These are phyloP conservation scores for Porcisia hertigi DNA, from an alignment of 208 protist genomes.

Conservation along the genomic window DNA sequence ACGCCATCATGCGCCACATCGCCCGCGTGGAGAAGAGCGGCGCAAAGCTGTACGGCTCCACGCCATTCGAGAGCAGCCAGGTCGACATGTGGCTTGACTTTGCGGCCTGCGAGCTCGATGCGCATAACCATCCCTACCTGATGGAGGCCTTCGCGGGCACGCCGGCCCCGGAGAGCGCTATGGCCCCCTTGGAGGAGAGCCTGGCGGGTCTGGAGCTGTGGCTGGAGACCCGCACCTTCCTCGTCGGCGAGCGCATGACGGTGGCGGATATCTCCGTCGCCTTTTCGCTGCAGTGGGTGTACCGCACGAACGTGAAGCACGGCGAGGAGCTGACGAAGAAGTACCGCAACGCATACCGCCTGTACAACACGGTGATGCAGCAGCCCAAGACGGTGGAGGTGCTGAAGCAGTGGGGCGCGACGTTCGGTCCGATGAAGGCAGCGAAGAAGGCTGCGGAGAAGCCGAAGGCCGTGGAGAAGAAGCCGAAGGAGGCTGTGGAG, in stretches of 20 bases:
- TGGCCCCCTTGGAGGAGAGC: conserved; percentile 41
- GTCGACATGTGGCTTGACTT: conserved; percentile 92
- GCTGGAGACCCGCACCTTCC: conserved; percentile 83
- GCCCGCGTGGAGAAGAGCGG: conserved; percentile 62
- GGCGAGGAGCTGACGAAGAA: conserved; percentile 61
- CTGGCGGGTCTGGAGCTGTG: conserved; percentile 63
- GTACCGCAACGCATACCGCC: conserved; percentile 59
- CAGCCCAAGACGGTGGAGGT: conserved; percentile 71
- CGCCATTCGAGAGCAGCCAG: conserved; percentile 69
- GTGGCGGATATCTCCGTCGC: conserved; percentile 77
- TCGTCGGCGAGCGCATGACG: conserved; percentile 84
- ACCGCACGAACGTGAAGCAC: conserved; percentile 42
- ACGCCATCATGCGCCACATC: conserved; percentile 85
- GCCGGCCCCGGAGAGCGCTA: conserved; percentile 30
- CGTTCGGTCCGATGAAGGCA: conserved; percentile 40
- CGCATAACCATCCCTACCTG: conserved; percentile 36
- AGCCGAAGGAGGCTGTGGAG: conserved; percentile 19
- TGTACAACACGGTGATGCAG: conserved; percentile 83
- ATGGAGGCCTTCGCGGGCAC: conserved; percentile 25
- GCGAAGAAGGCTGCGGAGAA: conserved; percentile 44
- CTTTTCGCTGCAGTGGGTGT: conserved; percentile 61
- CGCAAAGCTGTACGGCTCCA: conserved; percentile 71
- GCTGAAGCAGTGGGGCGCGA: conserved; percentile 50
- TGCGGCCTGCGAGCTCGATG: conserved; percentile 60
- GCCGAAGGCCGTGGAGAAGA: conserved; percentile 31